Evolutionary conservation across 441 rosid genomes (phyloP).

Genomic region (Arabidopsis lyrata): DNA sequence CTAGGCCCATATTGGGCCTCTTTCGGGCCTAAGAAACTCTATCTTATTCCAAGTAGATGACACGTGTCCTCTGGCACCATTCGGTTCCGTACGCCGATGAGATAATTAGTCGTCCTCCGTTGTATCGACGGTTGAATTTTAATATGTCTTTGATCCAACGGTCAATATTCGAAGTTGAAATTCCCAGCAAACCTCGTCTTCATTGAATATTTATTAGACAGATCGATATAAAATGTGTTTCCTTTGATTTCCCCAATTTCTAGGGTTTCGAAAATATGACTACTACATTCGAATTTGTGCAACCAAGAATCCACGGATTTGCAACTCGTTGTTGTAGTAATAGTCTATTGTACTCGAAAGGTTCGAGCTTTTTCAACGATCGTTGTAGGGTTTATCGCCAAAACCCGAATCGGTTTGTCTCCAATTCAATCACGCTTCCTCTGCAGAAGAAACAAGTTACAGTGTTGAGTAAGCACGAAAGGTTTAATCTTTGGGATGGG

Average conservation of each 20-base stretch:
- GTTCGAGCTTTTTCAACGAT: constrained; percentile 42
- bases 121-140: constrained; percentile 1
- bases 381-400: constrained; percentile 56
- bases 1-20: background rate
- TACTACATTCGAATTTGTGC: constrained; percentile 54
- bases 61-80: background rate
- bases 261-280: constrained; percentile 60
- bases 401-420: constrained; percentile 46
- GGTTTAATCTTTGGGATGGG: constrained; percentile 48
- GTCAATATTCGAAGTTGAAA: constrained; percentile 43
- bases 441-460: constrained; percentile 28
- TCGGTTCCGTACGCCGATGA: constrained; percentile 10
- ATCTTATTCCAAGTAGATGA: background rate
- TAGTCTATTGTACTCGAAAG: constrained; percentile 50
- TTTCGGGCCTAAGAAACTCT: background rate
- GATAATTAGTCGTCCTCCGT: background rate
- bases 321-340: constrained; percentile 36
- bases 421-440: constrained; percentile 44
- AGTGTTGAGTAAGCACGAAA: constrained; percentile 28
- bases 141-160: constrained; percentile 47
- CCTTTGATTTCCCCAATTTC: constrained; percentile 33
- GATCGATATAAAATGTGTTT: background rate
- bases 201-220: constrained; percentile 35
- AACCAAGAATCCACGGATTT: constrained; percentile 51
- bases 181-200: constrained; percentile 35